Base-by-base conservation (phyloP, 2,329 filamentous ascomycete species). In the Tolypocladium ovalisporum region DNA sequence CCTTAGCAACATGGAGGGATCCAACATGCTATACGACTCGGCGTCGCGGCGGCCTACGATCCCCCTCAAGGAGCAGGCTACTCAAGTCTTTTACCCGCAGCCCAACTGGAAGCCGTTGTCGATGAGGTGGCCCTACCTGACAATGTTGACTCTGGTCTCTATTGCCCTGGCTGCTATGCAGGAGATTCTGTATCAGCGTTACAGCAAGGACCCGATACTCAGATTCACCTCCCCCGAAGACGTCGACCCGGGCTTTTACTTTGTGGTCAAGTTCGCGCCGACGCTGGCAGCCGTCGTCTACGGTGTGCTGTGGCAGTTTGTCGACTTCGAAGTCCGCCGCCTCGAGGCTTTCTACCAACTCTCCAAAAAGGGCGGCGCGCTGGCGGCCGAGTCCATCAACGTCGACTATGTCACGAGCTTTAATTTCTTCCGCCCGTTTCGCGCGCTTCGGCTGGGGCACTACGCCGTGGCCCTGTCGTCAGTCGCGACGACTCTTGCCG, bases 361-460 rank as follows among this genome's bases (percentile, higher is more conserved):
- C 54, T 86, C 83, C 3, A 82, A 77, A 60, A 73, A 77, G 3
- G 77, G 76, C 3, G 85, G 85, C 17, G 83, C 85, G 1, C 70
- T 84, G 24, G 85, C 84, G 0, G 80, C 79, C 42, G 80, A 84
- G 65, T 88, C 84, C 0, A 80, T 90, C 65, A 90, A 89, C 61
- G 85, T 88, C 60, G 85, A 89, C 68, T 90, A 90, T 59, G 78
- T 88, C 51, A 89, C 86, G 6, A 79, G 83, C 62, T 81, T 86
- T 71, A 84, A 79, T 64, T 83, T 88, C 64, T 70, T 86, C 42
- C 78, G 85, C 2, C 87, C 87, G 0, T 69, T 89, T 5, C 76
- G 79, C 52, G 86, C 87, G 1, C 64, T 89, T 3, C 75, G 75
- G 59, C 79, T 82, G 61, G 78, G 77, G 51, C 87, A 90, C 63